Percentiles rank a stretch among this genome's conserved stretches.
Conservation (phyloP, 805 yeast species). For the Candida boleticola region DNA sequence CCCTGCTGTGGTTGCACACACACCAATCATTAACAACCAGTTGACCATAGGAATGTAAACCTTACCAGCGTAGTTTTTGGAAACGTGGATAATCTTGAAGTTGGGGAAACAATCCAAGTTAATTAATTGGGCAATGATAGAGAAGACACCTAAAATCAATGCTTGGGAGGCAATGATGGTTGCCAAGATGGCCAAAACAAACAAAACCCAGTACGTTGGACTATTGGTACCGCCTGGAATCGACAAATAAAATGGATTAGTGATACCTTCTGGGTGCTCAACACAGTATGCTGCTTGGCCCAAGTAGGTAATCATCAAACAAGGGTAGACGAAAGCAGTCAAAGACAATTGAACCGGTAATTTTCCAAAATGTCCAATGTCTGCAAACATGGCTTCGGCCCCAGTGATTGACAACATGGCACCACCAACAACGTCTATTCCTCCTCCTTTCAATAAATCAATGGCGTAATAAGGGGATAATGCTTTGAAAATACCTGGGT, state of each 20-base stretch:
- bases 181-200: slow-evolving; percentile 52
- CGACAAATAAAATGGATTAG: slow-evolving; percentile 47
- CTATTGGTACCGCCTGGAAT: slow-evolving; percentile 49
- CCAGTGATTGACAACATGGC: slow-evolving; percentile 59
- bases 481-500: slow-evolving; percentile 46
- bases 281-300: slow-evolving; percentile 57
- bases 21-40: slow-evolving; percentile 50
- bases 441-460: slow-evolving; percentile 36
- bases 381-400: slow-evolving; percentile 64
- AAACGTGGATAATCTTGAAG: slow-evolving; percentile 44
- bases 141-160: slow-evolving; percentile 53
- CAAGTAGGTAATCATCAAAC: slow-evolving; percentile 49
- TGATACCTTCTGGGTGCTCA: slow-evolving; percentile 33
- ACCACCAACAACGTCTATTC: slow-evolving; percentile 45
- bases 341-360: slow-evolving; percentile 49
- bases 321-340: slow-evolving; percentile 47
- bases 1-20: slow-evolving; percentile 50
- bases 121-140: slow-evolving; percentile 52
- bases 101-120: slow-evolving; percentile 55
- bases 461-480: slow-evolving; percentile 54
- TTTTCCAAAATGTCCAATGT: slow-evolving; percentile 55
- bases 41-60: slow-evolving; percentile 54
- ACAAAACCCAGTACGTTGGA: slow-evolving; percentile 48
- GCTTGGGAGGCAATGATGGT: slow-evolving; percentile 64
- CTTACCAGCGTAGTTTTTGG: slow-evolving; percentile 45